Base-by-base conservation (phyloP, 192 early-diverging fungal species). In the Gonapodya prolifera region DNA sequence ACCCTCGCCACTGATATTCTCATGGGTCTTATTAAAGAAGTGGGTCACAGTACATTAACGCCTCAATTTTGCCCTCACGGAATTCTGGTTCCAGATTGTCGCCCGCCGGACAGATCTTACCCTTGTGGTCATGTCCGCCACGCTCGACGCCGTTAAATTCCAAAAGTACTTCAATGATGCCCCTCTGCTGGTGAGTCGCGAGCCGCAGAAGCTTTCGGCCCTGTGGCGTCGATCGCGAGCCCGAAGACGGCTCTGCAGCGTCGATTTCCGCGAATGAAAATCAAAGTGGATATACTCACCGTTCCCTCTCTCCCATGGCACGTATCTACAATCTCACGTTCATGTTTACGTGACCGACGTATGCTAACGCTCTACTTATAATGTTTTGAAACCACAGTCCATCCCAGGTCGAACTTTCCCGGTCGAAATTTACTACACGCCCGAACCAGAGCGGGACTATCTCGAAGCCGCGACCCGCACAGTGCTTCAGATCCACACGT, bases 91-190 rank as follows among this genome's bases (percentile, higher is more conserved):
- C 36, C 77, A 84, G 78, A 86, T 98, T 75, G 91, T 89, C 69
- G 85, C 81, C 75, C 84, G 87, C 78, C 87, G 98, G 33, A 35
- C 77, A 18, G 97, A 98, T 81, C 84, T 99, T 34, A 95, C 96
- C 81, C 85, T 99, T 31, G 86, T 99, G 33, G 93, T 99, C 36
- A 98, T 98, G 97, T 93, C 91, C 80, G 98, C 98, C 34, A 99
- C 98, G 2, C 87, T 98, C 36, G 97, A 99, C 83, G 95, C 97
- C 69, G 97, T 92, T 75, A 99, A 98, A 80, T 99, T 99, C 82
- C 97, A 99, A 87, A 93, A 91, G 80, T 99, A 98, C 86, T 99
- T 99, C 82, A 89, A 97, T 79, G 88, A 95, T 78, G 95, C 97
- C 2, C 98, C 97, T 2, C 84, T 98, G 70, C 78, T 98, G 80